Conservation (phyloP, 2,329 filamentous ascomycete genomes). For the Beauveria asiatica region DNA sequence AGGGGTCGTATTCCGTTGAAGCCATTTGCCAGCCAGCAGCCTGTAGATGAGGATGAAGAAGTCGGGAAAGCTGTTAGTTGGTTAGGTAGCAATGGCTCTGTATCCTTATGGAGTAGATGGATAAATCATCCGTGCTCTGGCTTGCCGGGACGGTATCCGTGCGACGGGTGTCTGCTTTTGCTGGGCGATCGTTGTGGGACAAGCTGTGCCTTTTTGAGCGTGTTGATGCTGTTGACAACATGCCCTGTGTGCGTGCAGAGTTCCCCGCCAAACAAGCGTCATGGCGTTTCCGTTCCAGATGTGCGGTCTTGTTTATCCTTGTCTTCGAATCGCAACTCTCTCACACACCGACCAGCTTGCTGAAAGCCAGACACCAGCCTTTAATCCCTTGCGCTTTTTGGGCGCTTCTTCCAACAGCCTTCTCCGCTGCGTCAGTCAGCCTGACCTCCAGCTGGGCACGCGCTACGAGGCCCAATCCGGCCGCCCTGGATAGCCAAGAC, state of each 20-base stretch:
- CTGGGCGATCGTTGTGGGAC: not conserved
- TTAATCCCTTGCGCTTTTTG: too few species aligned
- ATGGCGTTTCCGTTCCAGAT: not conserved
- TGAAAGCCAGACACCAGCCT: not conserved
- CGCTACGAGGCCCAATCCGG: slow-evolving; percentile 9
- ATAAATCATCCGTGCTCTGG: not conserved
- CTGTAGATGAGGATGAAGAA: not conserved
- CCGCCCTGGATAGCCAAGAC: not conserved
- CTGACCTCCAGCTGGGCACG: slow-evolving; percentile 4
- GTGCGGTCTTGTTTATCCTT: not conserved
- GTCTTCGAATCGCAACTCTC: not conserved
- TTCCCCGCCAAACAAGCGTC: slow-evolving; percentile 7
- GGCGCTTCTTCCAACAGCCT: not conserved
- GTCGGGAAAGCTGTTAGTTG: not conserved
- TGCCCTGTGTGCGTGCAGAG: not conserved
- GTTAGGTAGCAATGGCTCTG: not conserved
- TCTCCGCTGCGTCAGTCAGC: not conserved
- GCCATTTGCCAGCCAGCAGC: not conserved
- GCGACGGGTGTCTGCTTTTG: not conserved
- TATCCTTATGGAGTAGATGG: not conserved
- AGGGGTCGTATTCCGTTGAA: not conserved
- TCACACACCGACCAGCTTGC: not conserved
- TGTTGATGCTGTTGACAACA: not conserved
- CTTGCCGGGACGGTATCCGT: not conserved
- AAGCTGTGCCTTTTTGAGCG: not conserved